Evolutionary conservation across 2,329 filamentous ascomycete species (phyloP).

Genomic region (Claviceps fusiformis): DNA sequence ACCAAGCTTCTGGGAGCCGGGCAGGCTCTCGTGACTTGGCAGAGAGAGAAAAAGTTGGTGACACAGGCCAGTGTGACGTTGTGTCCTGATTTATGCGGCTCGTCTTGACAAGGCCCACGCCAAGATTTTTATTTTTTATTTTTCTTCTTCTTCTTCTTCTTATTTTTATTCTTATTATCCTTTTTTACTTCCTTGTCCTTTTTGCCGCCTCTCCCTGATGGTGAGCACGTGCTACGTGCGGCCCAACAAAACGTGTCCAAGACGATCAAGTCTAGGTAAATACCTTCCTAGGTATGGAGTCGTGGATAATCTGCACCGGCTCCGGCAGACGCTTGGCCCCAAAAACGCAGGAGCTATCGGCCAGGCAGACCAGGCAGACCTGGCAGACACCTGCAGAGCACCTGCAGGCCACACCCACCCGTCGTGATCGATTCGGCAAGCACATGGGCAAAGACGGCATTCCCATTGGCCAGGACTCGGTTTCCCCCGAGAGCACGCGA

Average conservation of each 20-base stretch:
- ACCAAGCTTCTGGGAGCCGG: background rate
- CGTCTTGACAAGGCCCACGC: background rate
- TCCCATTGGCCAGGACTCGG: slow-evolving; percentile 19
- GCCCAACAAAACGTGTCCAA: background rate
- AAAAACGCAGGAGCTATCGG: background rate
- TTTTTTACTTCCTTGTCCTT: background rate
- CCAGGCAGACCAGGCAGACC: background rate
- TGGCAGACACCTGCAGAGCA: no score
- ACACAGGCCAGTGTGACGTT: background rate
- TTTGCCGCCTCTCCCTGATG: background rate
- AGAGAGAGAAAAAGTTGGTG: background rate
- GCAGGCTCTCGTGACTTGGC: no score
- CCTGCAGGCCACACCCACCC: background rate
- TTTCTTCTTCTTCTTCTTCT: no score
- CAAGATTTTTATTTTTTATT: no score
- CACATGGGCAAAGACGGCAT: slow-evolving; percentile 21
- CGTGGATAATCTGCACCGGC: slow-evolving; percentile 1
- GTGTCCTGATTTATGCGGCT: background rate
- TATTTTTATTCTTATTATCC: background rate
- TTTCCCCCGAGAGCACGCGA: slow-evolving; percentile 23
- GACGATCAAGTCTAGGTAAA: no score
- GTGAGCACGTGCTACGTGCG: slow-evolving; percentile 8
- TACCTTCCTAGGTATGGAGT: no score
- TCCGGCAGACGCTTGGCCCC: background rate
- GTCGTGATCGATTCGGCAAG: slow-evolving; percentile 1